Percentiles rank a stretch among this genome's conserved stretches.
Conservation (phyloP, 2,329 filamentous ascomycete genomes). For the Periconia sp. region DNA sequence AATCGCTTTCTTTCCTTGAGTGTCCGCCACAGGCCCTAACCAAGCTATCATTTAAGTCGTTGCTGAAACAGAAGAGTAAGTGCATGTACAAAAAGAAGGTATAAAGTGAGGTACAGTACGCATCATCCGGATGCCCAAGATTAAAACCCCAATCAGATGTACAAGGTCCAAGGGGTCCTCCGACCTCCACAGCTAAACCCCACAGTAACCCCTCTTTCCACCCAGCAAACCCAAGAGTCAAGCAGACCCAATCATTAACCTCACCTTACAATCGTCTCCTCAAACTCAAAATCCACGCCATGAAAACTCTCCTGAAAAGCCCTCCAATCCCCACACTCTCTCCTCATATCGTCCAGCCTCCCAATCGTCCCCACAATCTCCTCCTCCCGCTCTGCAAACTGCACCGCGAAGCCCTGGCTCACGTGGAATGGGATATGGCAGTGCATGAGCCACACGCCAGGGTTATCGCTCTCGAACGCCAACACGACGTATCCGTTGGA, state of each 20-base stretch:
- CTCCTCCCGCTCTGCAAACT: constrained; percentile 52
- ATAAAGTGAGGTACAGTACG: too few relatives aligned
- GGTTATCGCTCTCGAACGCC: constrained; percentile 42
- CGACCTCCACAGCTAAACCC: too few relatives aligned
- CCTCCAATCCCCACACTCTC: background rate
- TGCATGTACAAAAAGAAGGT: too few relatives aligned
- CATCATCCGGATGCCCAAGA: too few relatives aligned
- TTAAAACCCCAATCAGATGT: too few relatives aligned
- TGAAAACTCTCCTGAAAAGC: background rate
- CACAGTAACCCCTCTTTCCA: too few relatives aligned
- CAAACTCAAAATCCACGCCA: background rate
- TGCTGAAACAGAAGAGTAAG: too few relatives aligned
- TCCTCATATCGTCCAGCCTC: background rate
- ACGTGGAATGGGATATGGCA: constrained; percentile 44
- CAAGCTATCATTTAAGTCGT: too few relatives aligned
- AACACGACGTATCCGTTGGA: constrained; percentile 37
- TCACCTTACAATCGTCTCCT: background rate
- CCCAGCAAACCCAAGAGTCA: background rate
- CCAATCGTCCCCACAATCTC: background rate
- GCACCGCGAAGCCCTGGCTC: constrained; percentile 49
- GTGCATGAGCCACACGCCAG: constrained; percentile 44
- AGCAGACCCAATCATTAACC: background rate
- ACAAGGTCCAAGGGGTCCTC: too few relatives aligned
- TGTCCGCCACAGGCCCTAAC: too few relatives aligned
- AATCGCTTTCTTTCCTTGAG: too few relatives aligned